A percentile compares a stretch with the other conserved stretches of the same genome.
Evolutionary conservation across 768 basidiomycete genomes (phyloP).

Genomic region (Podaxis sp.): DNA sequence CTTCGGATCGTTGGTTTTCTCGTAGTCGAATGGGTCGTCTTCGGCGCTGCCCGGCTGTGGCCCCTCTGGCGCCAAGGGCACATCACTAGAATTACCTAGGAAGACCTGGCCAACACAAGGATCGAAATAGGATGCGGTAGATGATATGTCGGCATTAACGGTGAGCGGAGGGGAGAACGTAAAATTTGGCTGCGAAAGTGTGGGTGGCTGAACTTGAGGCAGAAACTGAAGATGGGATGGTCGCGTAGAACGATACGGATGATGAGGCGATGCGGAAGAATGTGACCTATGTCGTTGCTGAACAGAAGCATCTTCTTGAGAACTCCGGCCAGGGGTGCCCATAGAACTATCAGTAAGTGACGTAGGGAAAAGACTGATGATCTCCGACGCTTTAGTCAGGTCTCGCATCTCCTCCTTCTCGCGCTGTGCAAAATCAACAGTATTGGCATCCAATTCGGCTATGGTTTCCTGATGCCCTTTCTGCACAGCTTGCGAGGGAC

Average conservation of each 20-base stretch:
- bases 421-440: conserved; percentile 77
- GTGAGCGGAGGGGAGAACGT: conserved; percentile 14
- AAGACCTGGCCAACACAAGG: conserved; percentile 67
- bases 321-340: not conserved
- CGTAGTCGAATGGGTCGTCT: conserved; percentile 45
- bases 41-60: conserved; percentile 4
- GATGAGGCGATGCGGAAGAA: conserved; percentile 9
- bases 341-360: not conserved
- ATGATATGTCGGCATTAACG: conserved; percentile 25
- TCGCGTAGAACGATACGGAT: conserved; percentile 9
- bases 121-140: conserved; percentile 48
- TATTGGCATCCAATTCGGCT: conserved; percentile 43
- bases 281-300: conserved; percentile 11
- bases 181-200: conserved; percentile 7
- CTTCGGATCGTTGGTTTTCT: conserved; percentile 40
- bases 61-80: conserved; percentile 47
- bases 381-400: conserved; percentile 80
- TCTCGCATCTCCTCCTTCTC: conserved; percentile 92
- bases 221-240: conserved; percentile 19
- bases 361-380: conserved; percentile 49
- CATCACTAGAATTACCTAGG: conserved; percentile 83
- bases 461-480: not conserved
- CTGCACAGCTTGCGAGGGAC: conserved; percentile 10
- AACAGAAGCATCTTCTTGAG: not conserved
- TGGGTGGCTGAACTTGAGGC: conserved; percentile 13